Base-by-base conservation (phyloP, 2,329 filamentous ascomycete genomes). In the Pyrenochaeta sp. region DNA sequence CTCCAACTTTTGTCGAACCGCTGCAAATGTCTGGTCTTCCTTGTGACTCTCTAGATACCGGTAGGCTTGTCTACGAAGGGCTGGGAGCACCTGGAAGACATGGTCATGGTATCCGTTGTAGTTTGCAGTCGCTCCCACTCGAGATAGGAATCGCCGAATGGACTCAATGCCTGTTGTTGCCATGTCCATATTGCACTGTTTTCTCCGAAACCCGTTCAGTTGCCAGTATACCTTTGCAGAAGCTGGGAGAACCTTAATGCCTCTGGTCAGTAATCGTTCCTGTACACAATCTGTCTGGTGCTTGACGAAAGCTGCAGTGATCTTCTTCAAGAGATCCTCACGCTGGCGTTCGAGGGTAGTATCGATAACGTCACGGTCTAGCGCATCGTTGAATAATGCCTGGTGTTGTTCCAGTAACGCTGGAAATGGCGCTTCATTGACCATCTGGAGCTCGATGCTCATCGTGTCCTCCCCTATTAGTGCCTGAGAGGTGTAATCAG, bases 51-150 rank as follows among this genome's bases (percentile, higher is more conserved):
- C 37, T 2, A 45, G 19, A 6, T 46, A 35, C 10, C 34, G 22
- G 14, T 30, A 15, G 10, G 40, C 39, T 17, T 38, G 14, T 0
- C 7, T 17, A 1, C 21, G 26, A 7, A 54, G 18, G 10, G 30
- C 27, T n/a, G 42, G 47, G 3, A 56, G 24, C 3, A 19, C 32
- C 8, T 39, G 28, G 10, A 36, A 39, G n/a, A 51, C 35, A 14
- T 53, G 53, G 3, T 46, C 22, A 6, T 37, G 31, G 6, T 47
- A 48, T 2, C 30, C 31, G 2, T 14, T 20, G 14, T 41, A 40
- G 21, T 53, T 53, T 5, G 34, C 36, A 11, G 40, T 17, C 7
- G 44, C 40, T 6, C 47, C 40, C 8, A 54, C 13, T 4, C 13
- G 27, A 6, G 34, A 35, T 0, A 57, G 38, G 19, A 44, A 50